Evolutionary conservation across 805 yeast genomes (phyloP), one percentile per base, ranked within the genome.

Genomic region (Maudiozyma barnettii): DNA sequence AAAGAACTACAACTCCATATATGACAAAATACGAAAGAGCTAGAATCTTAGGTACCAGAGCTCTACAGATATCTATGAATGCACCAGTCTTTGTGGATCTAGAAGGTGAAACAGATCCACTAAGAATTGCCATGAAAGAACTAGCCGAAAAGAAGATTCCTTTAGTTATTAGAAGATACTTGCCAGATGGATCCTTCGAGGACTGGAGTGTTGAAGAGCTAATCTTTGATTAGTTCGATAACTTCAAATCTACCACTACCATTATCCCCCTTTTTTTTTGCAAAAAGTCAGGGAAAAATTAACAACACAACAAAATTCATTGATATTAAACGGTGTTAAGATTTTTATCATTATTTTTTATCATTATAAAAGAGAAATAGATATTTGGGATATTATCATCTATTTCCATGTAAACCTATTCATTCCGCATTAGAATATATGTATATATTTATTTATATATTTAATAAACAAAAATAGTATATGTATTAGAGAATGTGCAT

Each of bases 1-100:
- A 85, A 54, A 79, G 99, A 67, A 77, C 89, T 23, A 93, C 99
- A 13, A 93, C 99, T 5, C 99, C 99, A 46, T 93, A 91, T 66
- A 90, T 93, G 98, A 93, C 99, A 49, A 93, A 95, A 64, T 93
- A 93, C 66, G 99, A 93, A 73, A 79, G 97, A 58, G 99, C 99
- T 7, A 80, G 99, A 71, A 88, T 93, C 51, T 76, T 93, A 60
- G 99, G 99, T 23, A 93, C 99, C 10, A 78, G 99, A 59, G 99
- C 99, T 1, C 72, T 93, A 54, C 99, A 93, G 68, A 91, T 93
- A 59, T 88, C 97, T 23, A 85, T 93, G 86, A 93, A 93, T 64
- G 99, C 99, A 1, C 99, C 99, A 2, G 98, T 93, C 2, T 77
- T 93, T 63, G 99, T 93, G 39, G 99, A 95, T 62, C 79, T 93